Percentiles rank a stretch among this genome's conserved stretches.
Evolutionary conservation across 2,329 filamentous ascomycete species (phyloP).

Genomic region (Fusarium napiforme): DNA sequence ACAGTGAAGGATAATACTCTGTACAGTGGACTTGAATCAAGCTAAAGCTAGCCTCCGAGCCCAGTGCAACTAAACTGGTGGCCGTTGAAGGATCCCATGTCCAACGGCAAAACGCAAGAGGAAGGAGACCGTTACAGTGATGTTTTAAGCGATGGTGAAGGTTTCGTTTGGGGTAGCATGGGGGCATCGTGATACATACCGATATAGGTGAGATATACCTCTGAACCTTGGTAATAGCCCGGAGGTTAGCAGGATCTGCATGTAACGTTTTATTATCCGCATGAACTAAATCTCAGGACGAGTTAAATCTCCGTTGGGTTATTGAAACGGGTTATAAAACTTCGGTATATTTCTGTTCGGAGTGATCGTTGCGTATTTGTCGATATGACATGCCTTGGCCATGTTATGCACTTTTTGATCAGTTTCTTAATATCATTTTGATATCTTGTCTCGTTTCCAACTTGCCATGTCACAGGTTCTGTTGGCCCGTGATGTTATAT

Average conservation of each 20-base stretch:
- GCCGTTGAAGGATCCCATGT: not conserved
- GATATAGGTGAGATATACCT: not conserved
- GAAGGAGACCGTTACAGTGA: not conserved
- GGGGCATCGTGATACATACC: not conserved
- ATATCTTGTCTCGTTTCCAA: not conserved
- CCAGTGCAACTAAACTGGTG: not conserved
- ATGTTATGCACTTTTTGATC: not conserved
- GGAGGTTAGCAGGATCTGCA: not conserved
- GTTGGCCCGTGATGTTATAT: not conserved
- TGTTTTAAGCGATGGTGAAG: not conserved
- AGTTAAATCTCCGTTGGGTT: not conserved
- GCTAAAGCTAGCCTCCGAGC: not conserved
- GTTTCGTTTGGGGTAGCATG: not conserved
- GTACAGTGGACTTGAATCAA: not conserved
- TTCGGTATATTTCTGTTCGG: not conserved
- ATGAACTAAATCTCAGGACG: not conserved
- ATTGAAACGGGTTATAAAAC: not conserved
- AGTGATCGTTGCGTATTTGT: not conserved
- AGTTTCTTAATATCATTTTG: not conserved
- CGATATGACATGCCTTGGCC: not conserved
- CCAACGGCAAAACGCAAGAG: not conserved
- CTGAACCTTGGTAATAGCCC: not conserved
- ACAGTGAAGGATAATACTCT: too few species aligned
- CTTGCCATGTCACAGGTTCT: not conserved
- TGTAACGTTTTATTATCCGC: not conserved